Conservation (phyloP, 1,139 yeast species). For the Geotrichum fermentans region DNA sequence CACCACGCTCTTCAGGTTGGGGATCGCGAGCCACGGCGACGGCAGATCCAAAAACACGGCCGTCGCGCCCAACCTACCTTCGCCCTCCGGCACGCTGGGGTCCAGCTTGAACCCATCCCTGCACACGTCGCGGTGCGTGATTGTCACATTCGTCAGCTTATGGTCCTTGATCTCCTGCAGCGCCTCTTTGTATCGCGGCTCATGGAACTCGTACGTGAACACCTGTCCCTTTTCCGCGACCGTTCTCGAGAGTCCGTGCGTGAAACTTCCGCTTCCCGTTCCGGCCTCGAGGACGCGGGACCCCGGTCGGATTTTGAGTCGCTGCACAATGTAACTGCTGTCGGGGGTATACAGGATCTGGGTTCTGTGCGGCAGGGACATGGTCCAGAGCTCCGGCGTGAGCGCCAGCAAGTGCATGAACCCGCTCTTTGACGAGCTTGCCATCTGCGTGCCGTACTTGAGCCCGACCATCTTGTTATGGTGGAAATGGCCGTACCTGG, state of each 20-base stretch:
- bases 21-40: conserved; percentile 95
- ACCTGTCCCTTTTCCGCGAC: conserved; percentile 59
- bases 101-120: conserved; percentile 59
- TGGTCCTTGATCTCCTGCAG: conserved; percentile 69
- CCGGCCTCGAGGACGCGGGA: conserved; percentile 91
- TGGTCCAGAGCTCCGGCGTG: conserved; percentile 92
- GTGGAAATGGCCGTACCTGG: conserved; percentile 83
- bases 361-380: conserved; percentile 92
- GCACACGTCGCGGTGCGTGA: conserved; percentile 93
- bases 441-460: conserved; percentile 79
- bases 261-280: conserved; percentile 93
- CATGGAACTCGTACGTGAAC: conserved; percentile 88
- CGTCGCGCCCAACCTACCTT: conserved; percentile 49
- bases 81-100: conserved; percentile 13
- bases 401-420: conserved; percentile 86
- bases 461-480: conserved; percentile 79
- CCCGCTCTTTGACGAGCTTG: conserved; percentile 74
- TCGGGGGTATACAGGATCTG: conserved; percentile 97
- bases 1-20: conserved; percentile 60
- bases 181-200: conserved; percentile 77
- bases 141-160: conserved; percentile 50
- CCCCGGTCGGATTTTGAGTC: conserved; percentile 69
- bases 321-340: conserved; percentile 80
- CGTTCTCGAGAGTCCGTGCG: conserved; percentile 87
- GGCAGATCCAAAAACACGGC: conserved; percentile 88